Base-by-base conservation (phyloP, 179 eudicot species). In the Actinidia chinensis region DNA sequence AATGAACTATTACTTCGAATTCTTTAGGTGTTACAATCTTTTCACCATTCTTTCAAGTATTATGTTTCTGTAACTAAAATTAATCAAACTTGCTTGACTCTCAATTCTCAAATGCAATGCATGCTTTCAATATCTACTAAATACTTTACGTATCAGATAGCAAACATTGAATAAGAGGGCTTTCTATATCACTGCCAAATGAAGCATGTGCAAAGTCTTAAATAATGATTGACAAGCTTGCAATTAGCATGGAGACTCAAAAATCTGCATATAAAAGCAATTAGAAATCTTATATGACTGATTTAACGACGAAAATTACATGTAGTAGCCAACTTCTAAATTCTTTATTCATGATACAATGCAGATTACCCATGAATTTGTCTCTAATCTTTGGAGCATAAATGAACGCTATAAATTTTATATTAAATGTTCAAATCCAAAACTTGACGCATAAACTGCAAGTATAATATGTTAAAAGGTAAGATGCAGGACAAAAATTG, bases 11-110 rank as follows among this genome's bases (percentile, higher is more conserved):
- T 48, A 48, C 72, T 68, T 1, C 11, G 18, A 20, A 46, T 44
- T 68, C 23, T 68, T 20, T 3, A 18, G 3, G 33, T 28, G 15
- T 18, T 28, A 69, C 56, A 47, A 48, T 23, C 52, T 14, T 20
- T 23, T 22, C 36, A 9, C 12, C 22, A 25, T 14, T 69, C n/a
- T 48, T 48, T 48, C n/a, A 51, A 20, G 33, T 69, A 47, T 25
- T 1, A 18, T 12, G 28, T 69, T 47, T 43, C 51, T 67, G 71
- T 25, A 22, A 46, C 55, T 50, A 59, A 20, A 22, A 14, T 59
- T 23, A 20, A 59, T 33, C 65, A 50, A 71, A 46, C 33, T 8
- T 50, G 44, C 74, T 71, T 15, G 36, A 55, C 58, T 84, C n/a
- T n/a, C n/a, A 20, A 33, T 33, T 22, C 33, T 59, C 36, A 59